Evolutionary conservation across 179 eudicot genomes (phyloP), one percentile per base, ranked within the genome.

Genomic region (Corrigiola litoralis): DNA sequence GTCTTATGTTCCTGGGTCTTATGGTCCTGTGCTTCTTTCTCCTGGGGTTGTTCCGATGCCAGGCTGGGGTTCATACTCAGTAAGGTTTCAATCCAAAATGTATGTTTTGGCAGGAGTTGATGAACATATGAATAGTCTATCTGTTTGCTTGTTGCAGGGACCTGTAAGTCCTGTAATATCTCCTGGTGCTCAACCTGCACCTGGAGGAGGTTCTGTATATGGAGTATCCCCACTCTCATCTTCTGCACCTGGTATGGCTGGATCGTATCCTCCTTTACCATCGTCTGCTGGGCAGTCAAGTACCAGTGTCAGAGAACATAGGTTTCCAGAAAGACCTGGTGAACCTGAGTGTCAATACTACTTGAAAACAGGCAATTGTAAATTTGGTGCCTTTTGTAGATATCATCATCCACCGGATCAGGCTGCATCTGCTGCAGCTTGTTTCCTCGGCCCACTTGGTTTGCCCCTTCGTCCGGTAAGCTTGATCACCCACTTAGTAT

Each of bases 401-500:
- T 94, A 72, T 75, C 82, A 94, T 72, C 99, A 94, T 79, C 95
- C 99, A 56, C 87, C 92, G 17, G 87, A 90, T 33, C 79, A 85
- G 79, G 80, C 49, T 55, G 68, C 71, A 37, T 72, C 82, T n/a
- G 70, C 70, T 73, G 49, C 79, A 33, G 80, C 82, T 54, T 81
- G 82, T 72, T 63, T 68, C 60, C 84, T 94, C 45, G 89, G 87
- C 61, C 87, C 82, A 38, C 38, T 84, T 36, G 99, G 99, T 41
- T 84, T 87, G 42, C 99, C 99, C 72, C 75, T 94, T 37, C 96
- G 99, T 60, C 95, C 85, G 79, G 99, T 94, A 85, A 77, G 89
- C 63, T 45, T 67, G 5, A 5, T 46, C 60, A 49, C 29, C 37
- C 32, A 23, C 40, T 51, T 31, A 18, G 11, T 67, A 27, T 54